phyloP scores from a whole-genome alignment of 2,329 filamentous ascomycete genomes.

The Stagonosporopsis chrysanthemi region DNA sequence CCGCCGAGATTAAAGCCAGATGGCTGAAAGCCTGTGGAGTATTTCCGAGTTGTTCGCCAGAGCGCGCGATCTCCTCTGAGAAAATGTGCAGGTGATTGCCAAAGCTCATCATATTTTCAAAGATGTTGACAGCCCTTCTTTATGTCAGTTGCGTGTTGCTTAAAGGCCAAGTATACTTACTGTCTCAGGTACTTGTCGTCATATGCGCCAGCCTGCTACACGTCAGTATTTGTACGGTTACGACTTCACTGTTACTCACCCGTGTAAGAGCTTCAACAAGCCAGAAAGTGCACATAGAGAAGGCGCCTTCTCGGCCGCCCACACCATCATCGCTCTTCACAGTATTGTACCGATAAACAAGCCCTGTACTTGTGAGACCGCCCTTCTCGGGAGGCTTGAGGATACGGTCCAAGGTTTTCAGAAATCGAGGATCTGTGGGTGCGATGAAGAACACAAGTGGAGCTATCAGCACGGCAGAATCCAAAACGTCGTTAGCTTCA shows the following conservation, averaged over 20 bases:
- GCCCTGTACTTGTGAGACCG: conserved; percentile 75
- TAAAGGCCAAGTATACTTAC: background rate
- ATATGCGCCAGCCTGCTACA: conserved; percentile 54
- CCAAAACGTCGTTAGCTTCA: conserved; percentile 72
- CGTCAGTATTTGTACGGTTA: conserved; percentile 7
- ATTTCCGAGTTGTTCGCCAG: conserved; percentile 79
- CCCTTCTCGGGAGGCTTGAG: conserved; percentile 76
- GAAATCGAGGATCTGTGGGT: conserved; percentile 78
- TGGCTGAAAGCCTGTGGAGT: conserved; percentile 83
- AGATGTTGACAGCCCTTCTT: conserved; percentile 67
- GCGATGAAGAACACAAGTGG: conserved; percentile 82
- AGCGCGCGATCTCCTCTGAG: conserved; percentile 77
- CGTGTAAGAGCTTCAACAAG: conserved; percentile 79
- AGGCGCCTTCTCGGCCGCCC: conserved; percentile 76
- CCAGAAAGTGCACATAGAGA: conserved; percentile 86
- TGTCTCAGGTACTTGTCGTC: conserved; percentile 68
- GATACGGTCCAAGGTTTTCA: conserved; percentile 75
- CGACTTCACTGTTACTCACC: conserved; percentile 56
- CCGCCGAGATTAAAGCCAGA: conserved; percentile 76
- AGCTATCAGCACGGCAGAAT: conserved; percentile 78
- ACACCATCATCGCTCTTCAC: conserved; percentile 74
- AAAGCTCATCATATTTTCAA: conserved; percentile 80
- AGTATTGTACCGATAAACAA: conserved; percentile 79
- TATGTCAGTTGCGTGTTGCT: conserved; percentile 12
- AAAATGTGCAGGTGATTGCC: conserved; percentile 81